A percentile compares a stretch with the other conserved stretches of the same genome.
phyloP scores from a whole-genome alignment of 805 yeast species.

The Maudiozyma pseudohumilis region DNA sequence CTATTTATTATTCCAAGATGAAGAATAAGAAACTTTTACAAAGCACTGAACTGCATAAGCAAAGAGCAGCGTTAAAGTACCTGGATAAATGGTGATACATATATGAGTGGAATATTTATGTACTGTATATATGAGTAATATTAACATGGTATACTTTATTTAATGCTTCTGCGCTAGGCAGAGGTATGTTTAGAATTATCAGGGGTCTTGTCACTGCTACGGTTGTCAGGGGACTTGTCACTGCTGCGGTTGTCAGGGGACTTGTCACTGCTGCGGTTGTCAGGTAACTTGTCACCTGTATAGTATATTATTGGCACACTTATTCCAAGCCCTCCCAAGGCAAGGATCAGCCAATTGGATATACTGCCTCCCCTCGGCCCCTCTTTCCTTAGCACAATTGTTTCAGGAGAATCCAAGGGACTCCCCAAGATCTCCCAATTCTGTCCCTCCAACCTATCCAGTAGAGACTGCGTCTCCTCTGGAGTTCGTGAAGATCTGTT shows the following conservation, averaged over 20 bases:
- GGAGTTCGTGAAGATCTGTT: slow-evolving; percentile 18
- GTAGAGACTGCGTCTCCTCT: slow-evolving; percentile 16
- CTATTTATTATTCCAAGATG: slow-evolving; percentile 45
- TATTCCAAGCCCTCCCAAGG: too few species aligned
- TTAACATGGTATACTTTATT: too few species aligned
- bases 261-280: neutral
- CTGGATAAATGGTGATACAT: slow-evolving; percentile 17
- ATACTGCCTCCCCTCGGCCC: too few species aligned
- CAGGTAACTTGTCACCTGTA: neutral
- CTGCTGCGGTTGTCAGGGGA: neutral
- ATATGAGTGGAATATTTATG: neutral
- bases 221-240: neutral
- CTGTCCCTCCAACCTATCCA: slow-evolving; percentile 14
- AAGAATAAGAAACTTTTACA: slow-evolving; percentile 30
- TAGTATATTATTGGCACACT: too few species aligned
- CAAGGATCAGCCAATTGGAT: too few species aligned
- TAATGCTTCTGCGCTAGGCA: neutral
- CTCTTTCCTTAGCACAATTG: slow-evolving; percentile 18
- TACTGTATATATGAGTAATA: too few species aligned
- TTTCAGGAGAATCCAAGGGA: slow-evolving; percentile 12
- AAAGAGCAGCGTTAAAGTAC: slow-evolving; percentile 7
- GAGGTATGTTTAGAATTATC: neutral
- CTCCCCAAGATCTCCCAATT: slow-evolving; percentile 25
- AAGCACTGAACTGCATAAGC: slow-evolving; percentile 10
- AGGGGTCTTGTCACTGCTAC: neutral